Percentiles rank a stretch among this genome's conserved stretches.
These are phyloP conservation scores for Globisporangium okanoganense DNA, from an alignment of 352 stramenopile genomes.

Conservation along the genomic window DNA sequence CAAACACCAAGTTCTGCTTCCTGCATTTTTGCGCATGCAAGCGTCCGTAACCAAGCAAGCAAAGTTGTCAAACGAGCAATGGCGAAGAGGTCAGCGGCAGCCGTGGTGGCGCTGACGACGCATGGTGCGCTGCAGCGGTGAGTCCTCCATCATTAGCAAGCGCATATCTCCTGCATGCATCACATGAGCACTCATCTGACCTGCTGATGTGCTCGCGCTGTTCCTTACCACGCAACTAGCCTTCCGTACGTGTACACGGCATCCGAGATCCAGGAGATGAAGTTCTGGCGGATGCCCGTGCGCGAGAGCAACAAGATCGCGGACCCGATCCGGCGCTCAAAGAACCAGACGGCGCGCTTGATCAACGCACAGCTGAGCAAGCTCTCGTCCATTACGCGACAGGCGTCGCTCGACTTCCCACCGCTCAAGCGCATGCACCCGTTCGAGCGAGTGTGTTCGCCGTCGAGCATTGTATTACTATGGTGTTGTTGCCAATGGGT, in stretches of 20 bases:
- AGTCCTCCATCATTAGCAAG: background rate
- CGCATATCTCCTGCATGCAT: background rate
- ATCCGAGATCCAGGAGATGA: slow-evolving; percentile 84
- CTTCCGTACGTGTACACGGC: slow-evolving; percentile 80
- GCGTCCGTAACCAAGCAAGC: background rate
- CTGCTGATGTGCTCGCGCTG: slow-evolving; percentile 1
- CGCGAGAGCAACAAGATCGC: slow-evolving; percentile 77
- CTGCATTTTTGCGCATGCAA: background rate
- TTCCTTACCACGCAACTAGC: slow-evolving; percentile 16
- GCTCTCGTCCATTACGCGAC: slow-evolving; percentile 66
- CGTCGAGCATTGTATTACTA: background rate
- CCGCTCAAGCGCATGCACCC: slow-evolving; percentile 71
- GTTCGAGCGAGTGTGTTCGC: slow-evolving; percentile 63
- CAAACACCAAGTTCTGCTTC: background rate
- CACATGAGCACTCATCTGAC: background rate
- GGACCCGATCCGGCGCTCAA: slow-evolving; percentile 75
- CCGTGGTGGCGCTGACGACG: slow-evolving; percentile 29
- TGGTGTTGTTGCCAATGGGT: background rate
- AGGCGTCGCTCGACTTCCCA: slow-evolving; percentile 74
- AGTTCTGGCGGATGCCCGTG: slow-evolving; percentile 71
- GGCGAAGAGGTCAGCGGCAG: slow-evolving; percentile 15
- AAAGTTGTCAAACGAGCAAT: slow-evolving; percentile 3
- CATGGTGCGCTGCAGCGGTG: slow-evolving; percentile 72
- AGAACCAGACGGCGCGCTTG: slow-evolving; percentile 76
- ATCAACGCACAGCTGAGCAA: slow-evolving; percentile 79